Evolutionary conservation across 306 rosid genomes (phyloP), one percentile per base, ranked within the genome.

Genomic region (Cicer judaicum): DNA sequence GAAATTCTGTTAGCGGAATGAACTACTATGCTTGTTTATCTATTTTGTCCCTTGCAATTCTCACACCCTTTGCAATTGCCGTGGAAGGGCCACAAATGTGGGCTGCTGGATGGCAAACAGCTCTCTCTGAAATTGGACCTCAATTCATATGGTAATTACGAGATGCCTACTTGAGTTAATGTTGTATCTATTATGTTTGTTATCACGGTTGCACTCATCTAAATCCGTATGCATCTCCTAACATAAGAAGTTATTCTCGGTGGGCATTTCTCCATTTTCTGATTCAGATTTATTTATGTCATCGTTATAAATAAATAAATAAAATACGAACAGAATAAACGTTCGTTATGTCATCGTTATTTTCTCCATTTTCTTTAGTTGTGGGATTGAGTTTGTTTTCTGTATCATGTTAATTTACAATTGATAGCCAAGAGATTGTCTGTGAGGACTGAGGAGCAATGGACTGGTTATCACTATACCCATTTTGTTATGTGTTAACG

Each of bases 1-100:
- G 98, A 73, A 92, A 85, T 68, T 86, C 98, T 41, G 98, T 92
- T 62, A 89, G 98, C 6, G 98, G 98, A 79, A 92, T 90, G 98
- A 92, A 92, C 84, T 92, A 90, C 81, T 92, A 92, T 65, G 96
- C 98, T 15, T 90, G 96, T 79, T 84, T 92, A 42, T 92, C 98
- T 15, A 90, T 92, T 54, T 42, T 92, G 82, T 92, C 98, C 66
- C 91, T 92, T 43, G 11, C 83, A 16, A 72, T 90, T 78, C 94
- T 92, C 78, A 90, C 92, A 10, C 96, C 98, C 21, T 90, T 92
- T 14, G 98, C 98, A 44, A 81, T 92, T 70, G 98, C 98, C 3
- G 94, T 92, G 62, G 98, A 92, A 86, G 98, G 98, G 57, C 98
- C 98, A 1, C 85, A 84, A 74, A 54, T 89, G 88, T 92, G 96